Evolutionary conservation across 495 filamentous ascomycete species (phyloP).

Genomic region (Terfezia claveryi): DNA sequence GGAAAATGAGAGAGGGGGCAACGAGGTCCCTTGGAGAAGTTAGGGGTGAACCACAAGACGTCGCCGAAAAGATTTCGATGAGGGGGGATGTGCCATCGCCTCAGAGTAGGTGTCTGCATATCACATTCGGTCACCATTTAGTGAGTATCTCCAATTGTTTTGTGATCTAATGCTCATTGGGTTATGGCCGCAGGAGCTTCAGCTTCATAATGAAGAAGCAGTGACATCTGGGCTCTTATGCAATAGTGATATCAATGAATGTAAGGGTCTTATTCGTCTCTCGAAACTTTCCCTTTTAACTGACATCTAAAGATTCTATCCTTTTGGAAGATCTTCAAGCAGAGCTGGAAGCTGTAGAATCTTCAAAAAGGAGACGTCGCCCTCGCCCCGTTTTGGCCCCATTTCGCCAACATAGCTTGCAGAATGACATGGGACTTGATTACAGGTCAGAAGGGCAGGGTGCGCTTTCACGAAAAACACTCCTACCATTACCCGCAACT

Average conservation of each 20-base stretch:
- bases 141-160: background rate
- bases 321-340: background rate
- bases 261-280: background rate
- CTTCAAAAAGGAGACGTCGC: background rate
- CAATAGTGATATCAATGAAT: background rate
- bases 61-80: too few relatives aligned
- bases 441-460: too few relatives aligned
- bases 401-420: background rate
- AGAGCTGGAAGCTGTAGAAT: background rate
- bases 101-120: background rate
- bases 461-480: background rate
- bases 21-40: background rate
- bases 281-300: background rate
- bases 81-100: too few relatives aligned
- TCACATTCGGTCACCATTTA: background rate
- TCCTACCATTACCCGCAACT: background rate
- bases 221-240: too few relatives aligned
- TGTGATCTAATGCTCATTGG: too few relatives aligned
- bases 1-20: conserved; percentile 4
- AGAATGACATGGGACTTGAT: background rate
- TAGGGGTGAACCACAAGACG: background rate
- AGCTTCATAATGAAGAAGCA: too few relatives aligned
- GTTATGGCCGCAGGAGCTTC: too few relatives aligned
- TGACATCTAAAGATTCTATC: background rate
- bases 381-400: background rate